These are phyloP conservation scores for Maudiozyma barnettii DNA, from an alignment of 805 yeast genomes.

Conservation along the genomic window DNA sequence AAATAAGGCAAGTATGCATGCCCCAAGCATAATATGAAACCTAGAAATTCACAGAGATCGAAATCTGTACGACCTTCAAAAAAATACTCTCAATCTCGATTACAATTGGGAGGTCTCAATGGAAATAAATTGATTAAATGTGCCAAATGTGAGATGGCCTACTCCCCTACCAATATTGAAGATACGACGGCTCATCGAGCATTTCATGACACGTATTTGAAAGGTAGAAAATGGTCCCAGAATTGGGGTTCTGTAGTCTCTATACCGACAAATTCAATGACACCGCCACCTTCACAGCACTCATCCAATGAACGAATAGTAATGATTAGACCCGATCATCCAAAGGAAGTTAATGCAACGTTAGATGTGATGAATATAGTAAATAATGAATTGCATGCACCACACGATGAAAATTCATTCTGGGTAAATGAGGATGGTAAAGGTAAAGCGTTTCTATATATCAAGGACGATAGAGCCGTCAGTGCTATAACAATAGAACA, in stretches of 20 bases:
- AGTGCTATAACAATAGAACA: conserved; percentile 48
- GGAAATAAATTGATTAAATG: conserved; percentile 11
- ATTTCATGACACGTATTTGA: conserved; percentile 41
- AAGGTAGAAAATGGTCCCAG: conserved; percentile 42
- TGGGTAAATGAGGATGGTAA: conserved; percentile 24
- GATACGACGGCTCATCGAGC: conserved; percentile 33
- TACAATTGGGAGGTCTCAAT: conserved; percentile 8
- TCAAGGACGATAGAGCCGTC: conserved; percentile 39
- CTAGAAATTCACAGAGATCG: neutral
- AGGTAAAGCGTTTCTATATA: conserved; percentile 43
- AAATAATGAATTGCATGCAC: conserved; percentile 54
- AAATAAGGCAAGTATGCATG: neutral
- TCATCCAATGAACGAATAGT: conserved; percentile 25
- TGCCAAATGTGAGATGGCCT: conserved; percentile 24
- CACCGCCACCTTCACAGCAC: conserved; percentile 11
- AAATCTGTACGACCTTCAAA: neutral
- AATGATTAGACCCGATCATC: conserved; percentile 27
- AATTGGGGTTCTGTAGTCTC: conserved; percentile 28
- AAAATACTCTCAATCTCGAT: conserved; percentile 13
- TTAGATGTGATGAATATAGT: conserved; percentile 41
- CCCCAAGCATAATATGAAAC: neutral
- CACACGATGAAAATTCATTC: conserved; percentile 35
- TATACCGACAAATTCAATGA: neutral
- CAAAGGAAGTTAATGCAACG: conserved; percentile 29
- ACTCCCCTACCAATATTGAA: conserved; percentile 10